Conservation (phyloP, 2,329 filamentous ascomycete genomes). For the Fonsecaea erecta region DNA sequence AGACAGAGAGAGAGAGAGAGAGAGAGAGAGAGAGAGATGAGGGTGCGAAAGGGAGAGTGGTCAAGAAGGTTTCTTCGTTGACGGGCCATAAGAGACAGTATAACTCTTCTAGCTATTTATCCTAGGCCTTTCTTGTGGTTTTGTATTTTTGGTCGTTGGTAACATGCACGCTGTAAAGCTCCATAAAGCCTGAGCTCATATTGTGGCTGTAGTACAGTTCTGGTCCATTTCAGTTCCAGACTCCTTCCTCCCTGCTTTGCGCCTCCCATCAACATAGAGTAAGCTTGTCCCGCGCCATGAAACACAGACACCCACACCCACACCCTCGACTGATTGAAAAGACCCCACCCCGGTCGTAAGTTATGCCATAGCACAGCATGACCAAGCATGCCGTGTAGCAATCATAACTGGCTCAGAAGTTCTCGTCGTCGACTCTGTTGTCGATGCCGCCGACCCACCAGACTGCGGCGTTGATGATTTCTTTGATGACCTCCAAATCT, state of each 20-base stretch:
- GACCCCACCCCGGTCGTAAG: slow-evolving; percentile 4
- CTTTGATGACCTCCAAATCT: slow-evolving; percentile 41
- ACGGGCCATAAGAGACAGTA: no score
- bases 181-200: background rate
- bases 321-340: background rate
- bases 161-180: background rate
- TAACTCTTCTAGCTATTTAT: background rate
- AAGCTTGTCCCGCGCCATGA: background rate
- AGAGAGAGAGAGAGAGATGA: no score
- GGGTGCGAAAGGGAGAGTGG: no score
- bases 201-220: background rate
- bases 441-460: slow-evolving; percentile 37
- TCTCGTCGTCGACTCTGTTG: slow-evolving; percentile 22
- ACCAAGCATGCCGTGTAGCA: background rate
- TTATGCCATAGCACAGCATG: background rate
- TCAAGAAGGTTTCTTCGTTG: no score
- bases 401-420: background rate
- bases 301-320: background rate
- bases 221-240: background rate
- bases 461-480: slow-evolving; percentile 42
- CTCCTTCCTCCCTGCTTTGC: background rate
- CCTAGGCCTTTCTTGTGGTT: no score
- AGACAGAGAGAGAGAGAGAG: no score
- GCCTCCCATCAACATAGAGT: background rate
- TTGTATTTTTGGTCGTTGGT: background rate